Percentiles rank a stretch among this genome's conserved stretches.
Evolutionary conservation across 768 basidiomycete genomes (phyloP).

Genomic region (Rubroboletus satanas): DNA sequence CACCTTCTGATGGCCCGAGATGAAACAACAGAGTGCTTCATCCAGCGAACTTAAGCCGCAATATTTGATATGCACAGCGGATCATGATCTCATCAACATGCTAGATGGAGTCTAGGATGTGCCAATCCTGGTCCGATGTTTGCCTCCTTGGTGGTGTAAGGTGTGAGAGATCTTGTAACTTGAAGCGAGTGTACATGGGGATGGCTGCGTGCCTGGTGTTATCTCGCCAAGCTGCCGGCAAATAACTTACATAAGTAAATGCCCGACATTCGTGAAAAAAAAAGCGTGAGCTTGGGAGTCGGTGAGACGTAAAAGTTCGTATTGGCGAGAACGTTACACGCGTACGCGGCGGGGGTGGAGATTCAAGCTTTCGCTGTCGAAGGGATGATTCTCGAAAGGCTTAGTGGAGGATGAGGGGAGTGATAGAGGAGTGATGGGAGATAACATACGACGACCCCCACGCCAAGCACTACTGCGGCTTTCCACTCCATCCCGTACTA

Average conservation of each 20-base stretch:
- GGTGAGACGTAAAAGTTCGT: background rate
- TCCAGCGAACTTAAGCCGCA: background rate
- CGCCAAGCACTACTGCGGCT: background rate
- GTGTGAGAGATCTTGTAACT: background rate
- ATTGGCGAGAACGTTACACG: background rate
- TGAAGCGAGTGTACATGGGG: background rate
- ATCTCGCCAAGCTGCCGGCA: background rate
- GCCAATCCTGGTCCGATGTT: background rate
- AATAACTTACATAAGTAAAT: background rate
- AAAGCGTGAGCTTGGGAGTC: background rate
- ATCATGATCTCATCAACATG: constrained; percentile 10
- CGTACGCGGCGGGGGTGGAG: constrained; percentile 13
- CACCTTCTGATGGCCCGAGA: background rate
- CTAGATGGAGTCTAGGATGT: background rate
- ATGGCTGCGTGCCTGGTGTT: background rate
- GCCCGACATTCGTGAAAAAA: background rate
- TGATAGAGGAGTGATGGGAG: background rate
- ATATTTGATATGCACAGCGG: background rate
- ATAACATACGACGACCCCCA: background rate
- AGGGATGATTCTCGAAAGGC: background rate
- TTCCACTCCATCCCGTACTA: background rate
- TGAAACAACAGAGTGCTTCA: background rate
- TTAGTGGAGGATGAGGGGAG: background rate
- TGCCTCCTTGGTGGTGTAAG: background rate
- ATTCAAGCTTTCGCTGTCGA: background rate